phyloP scores from a whole-genome alignment of 352 stramenopile genomes.

The Pythium inflatum region DNA sequence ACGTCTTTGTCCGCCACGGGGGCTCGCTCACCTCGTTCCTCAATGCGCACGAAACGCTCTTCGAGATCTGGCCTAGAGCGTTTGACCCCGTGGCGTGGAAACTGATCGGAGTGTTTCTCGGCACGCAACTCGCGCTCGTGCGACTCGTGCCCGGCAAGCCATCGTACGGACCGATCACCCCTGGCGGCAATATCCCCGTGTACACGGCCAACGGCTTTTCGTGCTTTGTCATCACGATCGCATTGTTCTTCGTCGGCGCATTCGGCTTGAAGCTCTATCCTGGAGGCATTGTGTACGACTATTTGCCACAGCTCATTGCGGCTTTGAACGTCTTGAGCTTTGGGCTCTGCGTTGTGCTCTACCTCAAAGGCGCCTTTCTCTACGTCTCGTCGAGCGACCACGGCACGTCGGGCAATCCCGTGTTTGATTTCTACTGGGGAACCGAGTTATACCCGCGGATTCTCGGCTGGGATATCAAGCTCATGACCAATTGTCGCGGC shows the following conservation, averaged over 20 bases:
- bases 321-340: slow-evolving; percentile 96
- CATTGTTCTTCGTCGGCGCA: slow-evolving; percentile 65
- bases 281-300: slow-evolving; percentile 85
- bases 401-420: slow-evolving; percentile 89
- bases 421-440: slow-evolving; percentile 98
- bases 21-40: slow-evolving; percentile 49
- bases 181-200: slow-evolving; percentile 86
- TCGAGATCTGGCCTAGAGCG: slow-evolving; percentile 79
- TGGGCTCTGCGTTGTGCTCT: slow-evolving; percentile 91
- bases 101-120: slow-evolving; percentile 89
- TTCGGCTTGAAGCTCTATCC: slow-evolving; percentile 63
- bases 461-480: slow-evolving; percentile 95
- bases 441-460: slow-evolving; percentile 96
- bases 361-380: slow-evolving; percentile 90
- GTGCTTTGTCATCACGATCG: slow-evolving; percentile 88
- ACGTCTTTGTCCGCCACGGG: slow-evolving; percentile 67
- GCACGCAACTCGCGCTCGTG: slow-evolving; percentile 91
- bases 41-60: slow-evolving; percentile 50
- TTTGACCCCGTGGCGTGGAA: slow-evolving; percentile 89
- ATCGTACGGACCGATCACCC: slow-evolving; percentile 85
- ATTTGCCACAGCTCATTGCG: slow-evolving; percentile 86
- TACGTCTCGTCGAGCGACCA: slow-evolving; percentile 90
- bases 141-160: slow-evolving; percentile 85
- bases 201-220: slow-evolving; percentile 95
- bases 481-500: slow-evolving; percentile 97